Conservation (phyloP, 768 basidiomycete genomes). For the Mycena alexandri region DNA sequence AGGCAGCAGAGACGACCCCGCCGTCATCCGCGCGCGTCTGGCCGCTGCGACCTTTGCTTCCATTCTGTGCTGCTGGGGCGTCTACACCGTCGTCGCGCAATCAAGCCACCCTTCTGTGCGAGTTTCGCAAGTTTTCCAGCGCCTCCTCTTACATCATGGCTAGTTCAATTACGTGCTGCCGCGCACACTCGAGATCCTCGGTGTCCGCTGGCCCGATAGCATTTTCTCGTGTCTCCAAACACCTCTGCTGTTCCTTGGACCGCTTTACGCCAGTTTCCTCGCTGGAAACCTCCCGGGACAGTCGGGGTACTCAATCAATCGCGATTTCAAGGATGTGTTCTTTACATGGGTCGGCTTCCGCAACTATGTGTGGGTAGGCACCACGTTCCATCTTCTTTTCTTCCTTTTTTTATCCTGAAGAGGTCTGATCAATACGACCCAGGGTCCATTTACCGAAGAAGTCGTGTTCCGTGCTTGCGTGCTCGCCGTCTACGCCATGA, state of each 20-base stretch:
- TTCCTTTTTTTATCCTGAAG: too few relatives aligned
- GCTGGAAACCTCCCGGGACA: conserved; percentile 67
- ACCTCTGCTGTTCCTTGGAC: conserved; percentile 82
- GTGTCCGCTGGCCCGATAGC: conserved; percentile 9
- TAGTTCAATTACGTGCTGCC: not conserved
- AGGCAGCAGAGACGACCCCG: conserved; percentile 81
- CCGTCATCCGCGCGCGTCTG: conserved; percentile 85
- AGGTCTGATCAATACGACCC: too few relatives aligned
- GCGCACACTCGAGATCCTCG: not conserved
- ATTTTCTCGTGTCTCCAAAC: conserved; percentile 72
- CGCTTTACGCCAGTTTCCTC: conserved; percentile 72
- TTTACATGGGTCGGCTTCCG: conserved; percentile 71
- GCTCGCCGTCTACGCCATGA: conserved; percentile 77
- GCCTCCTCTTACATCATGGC: not conserved
- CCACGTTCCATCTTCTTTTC: not conserved
- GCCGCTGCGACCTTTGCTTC: conserved; percentile 77
- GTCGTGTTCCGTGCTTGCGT: conserved; percentile 91
- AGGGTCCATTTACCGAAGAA: conserved; percentile 96
- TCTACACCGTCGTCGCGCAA: conserved; percentile 43
- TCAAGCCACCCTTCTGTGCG: not conserved
- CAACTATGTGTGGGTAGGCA: conserved; percentile 71
- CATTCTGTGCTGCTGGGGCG: conserved; percentile 62
- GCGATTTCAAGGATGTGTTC: conserved; percentile 56
- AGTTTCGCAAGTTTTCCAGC: not conserved
- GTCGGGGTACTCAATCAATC: conserved; percentile 57